phyloP scores from a whole-genome alignment of 73 alveolate genomes.

The Diophrys appendiculata region DNA sequence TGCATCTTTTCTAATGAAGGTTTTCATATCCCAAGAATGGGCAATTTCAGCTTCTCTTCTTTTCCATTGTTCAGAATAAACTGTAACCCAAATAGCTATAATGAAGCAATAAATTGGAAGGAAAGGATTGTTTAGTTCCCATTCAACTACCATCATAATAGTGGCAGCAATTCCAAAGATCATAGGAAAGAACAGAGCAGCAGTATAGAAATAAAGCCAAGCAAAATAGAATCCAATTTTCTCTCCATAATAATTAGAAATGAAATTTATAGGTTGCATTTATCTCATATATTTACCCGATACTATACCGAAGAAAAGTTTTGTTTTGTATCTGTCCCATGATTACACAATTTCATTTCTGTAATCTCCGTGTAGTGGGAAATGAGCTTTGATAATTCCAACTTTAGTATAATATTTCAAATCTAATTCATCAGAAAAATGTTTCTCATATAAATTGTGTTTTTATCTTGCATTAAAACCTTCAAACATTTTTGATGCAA shows the following conservation, averaged over 20 bases:
- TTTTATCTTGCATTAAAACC: not conserved
- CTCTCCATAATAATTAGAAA: conserved; percentile 45
- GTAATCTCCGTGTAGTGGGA: conserved; percentile 42
- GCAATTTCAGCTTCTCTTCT: conserved; percentile 15
- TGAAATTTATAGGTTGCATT: conserved; percentile 37
- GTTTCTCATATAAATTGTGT: not conserved
- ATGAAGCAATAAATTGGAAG: conserved; percentile 12
- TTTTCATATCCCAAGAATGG: not conserved
- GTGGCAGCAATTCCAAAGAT: not conserved
- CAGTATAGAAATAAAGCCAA: conserved; percentile 21
- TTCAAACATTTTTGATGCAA: not conserved
- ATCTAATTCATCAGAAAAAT: not conserved
- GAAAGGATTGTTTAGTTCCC: not conserved
- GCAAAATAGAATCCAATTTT: conserved; percentile 40
- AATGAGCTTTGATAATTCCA: conserved; percentile 36
- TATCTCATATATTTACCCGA: conserved; percentile 17
- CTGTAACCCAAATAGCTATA: conserved; percentile 14
- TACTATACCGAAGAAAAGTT: conserved; percentile 32
- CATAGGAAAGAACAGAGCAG: not conserved
- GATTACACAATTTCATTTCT: conserved; percentile 4
- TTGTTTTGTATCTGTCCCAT: conserved; percentile 20
- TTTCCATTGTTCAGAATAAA: conserved; percentile 10
- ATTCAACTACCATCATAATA: not conserved
- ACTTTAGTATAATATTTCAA: not conserved
- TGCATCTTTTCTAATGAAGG: conserved; percentile 3